Percentiles rank a stretch among this genome's conserved stretches.
These are phyloP conservation scores for Fomitopsis pulvina DNA, from an alignment of 768 basidiomycete species.

Conservation along the genomic window DNA sequence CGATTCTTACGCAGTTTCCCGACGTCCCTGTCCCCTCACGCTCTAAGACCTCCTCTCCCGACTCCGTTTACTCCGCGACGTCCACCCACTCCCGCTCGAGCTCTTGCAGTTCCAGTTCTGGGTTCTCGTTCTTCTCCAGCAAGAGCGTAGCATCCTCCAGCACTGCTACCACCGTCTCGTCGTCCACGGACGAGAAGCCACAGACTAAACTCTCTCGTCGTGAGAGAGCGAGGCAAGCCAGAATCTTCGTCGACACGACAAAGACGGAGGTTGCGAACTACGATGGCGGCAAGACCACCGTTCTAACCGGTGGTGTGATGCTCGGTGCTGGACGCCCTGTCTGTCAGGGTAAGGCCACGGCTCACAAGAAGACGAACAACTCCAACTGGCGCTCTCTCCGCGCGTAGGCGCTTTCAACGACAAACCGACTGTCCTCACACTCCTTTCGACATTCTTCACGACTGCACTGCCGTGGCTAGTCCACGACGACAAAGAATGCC, in stretches of 20 bases:
- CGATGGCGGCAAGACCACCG: constrained; percentile 84
- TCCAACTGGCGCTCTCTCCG: constrained; percentile 55
- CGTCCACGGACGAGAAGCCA: constrained; percentile 24
- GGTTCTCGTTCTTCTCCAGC: constrained; percentile 61
- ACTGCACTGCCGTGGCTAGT: constrained; percentile 11
- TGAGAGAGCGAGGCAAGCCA: constrained; percentile 60
- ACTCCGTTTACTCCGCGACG: constrained; percentile 39
- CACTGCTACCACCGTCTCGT: constrained; percentile 35
- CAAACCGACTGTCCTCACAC: constrained; percentile 3
- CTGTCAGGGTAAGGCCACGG: constrained; percentile 25
- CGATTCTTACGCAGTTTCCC: constrained; percentile 56
- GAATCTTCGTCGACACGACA: constrained; percentile 66
- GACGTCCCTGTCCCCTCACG: constrained; percentile 24
- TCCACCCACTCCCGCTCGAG: constrained; percentile 47
- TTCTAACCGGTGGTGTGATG: constrained; percentile 85
- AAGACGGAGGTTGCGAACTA: constrained; percentile 81
- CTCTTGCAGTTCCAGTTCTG: constrained; percentile 64
- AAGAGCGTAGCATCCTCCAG: constrained; percentile 39
- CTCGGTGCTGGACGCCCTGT: constrained; percentile 33
- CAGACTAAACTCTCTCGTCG: constrained; percentile 52
- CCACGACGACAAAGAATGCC: constrained; percentile 11
- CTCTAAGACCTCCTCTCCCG: constrained; percentile 36
- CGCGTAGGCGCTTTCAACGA: constrained; percentile 26
- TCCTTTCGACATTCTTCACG: constrained; percentile 17
- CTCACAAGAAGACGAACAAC: constrained; percentile 19